Percentiles rank a stretch among this genome's conserved stretches.
Conservation (phyloP, 2,329 filamentous ascomycete species). For the Ceratocystis variospora region DNA sequence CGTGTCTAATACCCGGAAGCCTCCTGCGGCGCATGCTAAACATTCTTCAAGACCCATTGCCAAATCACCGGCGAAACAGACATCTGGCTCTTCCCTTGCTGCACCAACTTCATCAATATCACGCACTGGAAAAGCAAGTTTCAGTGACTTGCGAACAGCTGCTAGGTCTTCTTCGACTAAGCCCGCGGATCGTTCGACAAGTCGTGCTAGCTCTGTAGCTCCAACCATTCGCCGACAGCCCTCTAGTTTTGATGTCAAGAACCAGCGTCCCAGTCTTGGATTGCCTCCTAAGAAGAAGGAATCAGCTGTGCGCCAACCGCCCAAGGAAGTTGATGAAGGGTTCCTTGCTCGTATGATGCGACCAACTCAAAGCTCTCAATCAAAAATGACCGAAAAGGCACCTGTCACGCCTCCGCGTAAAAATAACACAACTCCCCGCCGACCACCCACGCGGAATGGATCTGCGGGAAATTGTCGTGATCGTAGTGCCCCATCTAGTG, state of each 20-base stretch:
- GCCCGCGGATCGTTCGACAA: constrained; percentile 31
- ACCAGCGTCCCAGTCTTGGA: constrained; percentile 40
- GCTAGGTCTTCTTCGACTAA: constrained; percentile 27
- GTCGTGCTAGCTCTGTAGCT: constrained; percentile 31
- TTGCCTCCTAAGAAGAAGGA: constrained; percentile 43
- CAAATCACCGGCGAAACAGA: constrained; percentile 55
- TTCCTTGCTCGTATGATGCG: constrained; percentile 75
- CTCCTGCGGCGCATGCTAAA: constrained; percentile 30
- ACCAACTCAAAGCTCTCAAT: constrained; percentile 55
- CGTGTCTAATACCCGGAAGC: constrained; percentile 31
- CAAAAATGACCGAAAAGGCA: constrained; percentile 51
- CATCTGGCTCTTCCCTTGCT: constrained; percentile 51
- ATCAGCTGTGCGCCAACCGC: constrained; percentile 34
- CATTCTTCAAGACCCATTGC: constrained; percentile 27
- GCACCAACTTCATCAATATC: constrained; percentile 40
- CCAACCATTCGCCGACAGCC: constrained; percentile 31
- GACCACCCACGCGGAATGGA: constrained; percentile 17
- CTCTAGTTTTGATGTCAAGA: constrained; percentile 28
- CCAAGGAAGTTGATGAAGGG: constrained; percentile 48
- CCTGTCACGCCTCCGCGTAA: constrained; percentile 38
- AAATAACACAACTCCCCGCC: constrained; percentile 16
- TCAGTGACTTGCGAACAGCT: constrained; percentile 24
- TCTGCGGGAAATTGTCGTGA: constrained; percentile 6
- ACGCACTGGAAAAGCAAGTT: constrained; percentile 14
- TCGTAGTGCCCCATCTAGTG: constrained; percentile 12